These are phyloP conservation scores for Solanum hybrid DNA, from an alignment of 305 asterid genomes.

Conservation along the genomic window DNA sequence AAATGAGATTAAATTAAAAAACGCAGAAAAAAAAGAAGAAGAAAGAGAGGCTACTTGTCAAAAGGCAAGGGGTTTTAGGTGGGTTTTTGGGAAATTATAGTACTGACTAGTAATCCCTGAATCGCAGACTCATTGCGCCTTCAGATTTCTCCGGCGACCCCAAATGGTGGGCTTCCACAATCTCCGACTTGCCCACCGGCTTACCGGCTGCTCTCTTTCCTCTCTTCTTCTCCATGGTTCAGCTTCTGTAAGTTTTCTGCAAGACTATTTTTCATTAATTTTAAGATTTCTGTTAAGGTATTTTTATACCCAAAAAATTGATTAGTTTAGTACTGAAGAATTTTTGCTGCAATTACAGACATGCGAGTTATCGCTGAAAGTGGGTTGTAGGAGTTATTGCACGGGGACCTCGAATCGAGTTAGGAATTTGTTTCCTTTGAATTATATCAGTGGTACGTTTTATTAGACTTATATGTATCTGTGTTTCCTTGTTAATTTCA, in stretches of 20 bases:
- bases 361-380: background rate
- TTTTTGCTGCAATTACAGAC: background rate
- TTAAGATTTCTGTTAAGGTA: background rate
- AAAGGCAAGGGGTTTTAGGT: background rate
- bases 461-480: background rate
- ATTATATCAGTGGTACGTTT: background rate
- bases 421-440: background rate
- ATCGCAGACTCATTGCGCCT: background rate
- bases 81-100: background rate
- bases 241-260: background rate
- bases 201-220: background rate
- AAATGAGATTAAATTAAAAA: too few relatives aligned
- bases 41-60: background rate
- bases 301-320: background rate
- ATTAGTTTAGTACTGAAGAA: background rate
- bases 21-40: too few relatives aligned
- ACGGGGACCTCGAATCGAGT: background rate
- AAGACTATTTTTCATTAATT: background rate
- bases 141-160: background rate
- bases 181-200: background rate
- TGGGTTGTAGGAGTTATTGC: background rate
- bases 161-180: background rate
- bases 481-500: background rate
- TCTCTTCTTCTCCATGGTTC: background rate
- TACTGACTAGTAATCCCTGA: background rate